Evolutionary conservation across 2,329 filamentous ascomycete genomes (phyloP).

Genomic region (Aspergillus hiratsukae): DNA sequence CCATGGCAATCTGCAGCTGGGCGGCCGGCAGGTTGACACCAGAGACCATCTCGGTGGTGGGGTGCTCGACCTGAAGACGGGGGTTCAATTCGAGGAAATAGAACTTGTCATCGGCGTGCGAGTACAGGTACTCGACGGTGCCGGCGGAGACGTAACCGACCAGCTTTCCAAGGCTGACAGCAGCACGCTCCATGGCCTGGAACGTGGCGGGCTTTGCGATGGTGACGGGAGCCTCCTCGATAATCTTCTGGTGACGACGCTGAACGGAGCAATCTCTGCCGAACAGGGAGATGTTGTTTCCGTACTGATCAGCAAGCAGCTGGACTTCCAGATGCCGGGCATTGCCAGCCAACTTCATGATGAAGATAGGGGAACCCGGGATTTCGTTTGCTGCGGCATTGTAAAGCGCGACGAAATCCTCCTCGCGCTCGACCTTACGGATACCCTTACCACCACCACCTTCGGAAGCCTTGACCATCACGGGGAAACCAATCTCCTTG

Average conservation of each 20-base stretch:
- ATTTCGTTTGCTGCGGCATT: slow-evolving; percentile 96
- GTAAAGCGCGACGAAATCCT: slow-evolving; percentile 81
- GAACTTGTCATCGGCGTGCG: slow-evolving; percentile 95
- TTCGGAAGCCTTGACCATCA: slow-evolving; percentile 99
- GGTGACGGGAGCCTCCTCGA: slow-evolving; percentile 96
- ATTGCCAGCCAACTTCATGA: slow-evolving; percentile 98
- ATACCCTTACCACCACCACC: slow-evolving; percentile 99
- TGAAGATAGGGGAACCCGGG: slow-evolving; percentile 97
- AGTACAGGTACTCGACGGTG: slow-evolving; percentile 99
- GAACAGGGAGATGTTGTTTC: slow-evolving; percentile 98
- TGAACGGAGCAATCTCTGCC: slow-evolving; percentile 98
- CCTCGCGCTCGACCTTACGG: slow-evolving; percentile 82
- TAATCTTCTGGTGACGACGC: slow-evolving; percentile 98
- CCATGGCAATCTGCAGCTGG: slow-evolving; percentile 98
- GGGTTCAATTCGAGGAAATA: slow-evolving; percentile 99
- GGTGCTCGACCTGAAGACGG: slow-evolving; percentile 98
- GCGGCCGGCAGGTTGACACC: slow-evolving; percentile 96
- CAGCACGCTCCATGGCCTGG: slow-evolving; percentile 93
- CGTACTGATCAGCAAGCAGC: slow-evolving; percentile 95
- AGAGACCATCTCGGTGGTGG: slow-evolving; percentile 98
- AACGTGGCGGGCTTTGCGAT: slow-evolving; percentile 88
- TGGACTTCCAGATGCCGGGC: slow-evolving; percentile 97
- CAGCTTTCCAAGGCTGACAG: slow-evolving; percentile 85
- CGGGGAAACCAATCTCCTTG: slow-evolving; percentile 88
- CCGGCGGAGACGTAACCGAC: slow-evolving; percentile 98